These are phyloP conservation scores for Domatiomyces globalis DNA, from an alignment of 2,329 filamentous ascomycete species.

Conservation along the genomic window DNA sequence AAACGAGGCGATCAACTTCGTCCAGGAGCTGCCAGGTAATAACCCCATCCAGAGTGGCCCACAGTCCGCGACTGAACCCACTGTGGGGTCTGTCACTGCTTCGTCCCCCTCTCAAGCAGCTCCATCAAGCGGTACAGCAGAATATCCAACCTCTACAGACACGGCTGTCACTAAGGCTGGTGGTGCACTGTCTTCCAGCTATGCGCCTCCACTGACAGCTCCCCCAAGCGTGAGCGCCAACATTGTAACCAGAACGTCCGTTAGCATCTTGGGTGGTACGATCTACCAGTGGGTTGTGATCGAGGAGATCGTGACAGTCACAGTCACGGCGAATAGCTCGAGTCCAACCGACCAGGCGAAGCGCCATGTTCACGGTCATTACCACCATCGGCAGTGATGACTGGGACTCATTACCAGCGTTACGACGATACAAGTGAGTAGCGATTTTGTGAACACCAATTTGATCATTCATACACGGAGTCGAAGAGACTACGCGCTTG, in stretches of 20 bases:
- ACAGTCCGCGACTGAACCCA: constrained; percentile 22
- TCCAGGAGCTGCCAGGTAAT: constrained; percentile 50
- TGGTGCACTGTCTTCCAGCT: background rate
- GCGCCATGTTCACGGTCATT: constrained; percentile 9
- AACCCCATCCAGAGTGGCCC: constrained; percentile 36
- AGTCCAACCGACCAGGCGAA: constrained; percentile 2
- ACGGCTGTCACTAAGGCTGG: no score
- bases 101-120: constrained; percentile 1
- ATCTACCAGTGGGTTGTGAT: constrained; percentile 15
- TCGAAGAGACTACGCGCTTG: background rate
- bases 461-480: background rate
- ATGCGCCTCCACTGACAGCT: background rate
- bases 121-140: background rate
- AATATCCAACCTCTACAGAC: background rate
- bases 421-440: background rate
- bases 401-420: background rate
- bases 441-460: background rate
- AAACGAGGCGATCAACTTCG: constrained; percentile 41
- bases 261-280: constrained; percentile 12
- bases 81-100: background rate
- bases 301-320: constrained; percentile 17
- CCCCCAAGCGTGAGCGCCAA: constrained; percentile 1
- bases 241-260: constrained; percentile 8
- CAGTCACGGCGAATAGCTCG: constrained; percentile 2
- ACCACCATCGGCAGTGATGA: constrained; percentile 1